Percentiles rank a stretch among this genome's conserved stretches.
Evolutionary conservation across 306 rosid genomes (phyloP).

Genomic region (Quercus rubra): DNA sequence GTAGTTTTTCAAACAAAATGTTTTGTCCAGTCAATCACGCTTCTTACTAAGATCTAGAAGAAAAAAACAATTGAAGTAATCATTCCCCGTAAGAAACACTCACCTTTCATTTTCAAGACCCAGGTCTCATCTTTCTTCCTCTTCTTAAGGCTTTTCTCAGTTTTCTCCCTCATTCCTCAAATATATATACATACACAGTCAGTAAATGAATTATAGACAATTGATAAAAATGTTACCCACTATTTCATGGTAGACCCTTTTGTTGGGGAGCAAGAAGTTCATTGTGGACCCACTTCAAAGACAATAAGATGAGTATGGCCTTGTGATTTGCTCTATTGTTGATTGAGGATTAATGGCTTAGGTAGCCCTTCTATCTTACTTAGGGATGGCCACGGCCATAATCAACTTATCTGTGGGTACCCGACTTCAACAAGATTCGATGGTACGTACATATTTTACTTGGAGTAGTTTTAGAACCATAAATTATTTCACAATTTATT

Average conservation of each 20-base stretch:
- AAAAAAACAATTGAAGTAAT: not conserved
- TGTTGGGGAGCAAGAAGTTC: not conserved
- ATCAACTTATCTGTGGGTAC: no score
- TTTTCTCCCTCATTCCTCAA: not conserved
- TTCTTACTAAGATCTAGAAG: constrained; percentile 15
- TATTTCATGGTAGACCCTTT: no score
- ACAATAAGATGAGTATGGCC: constrained; percentile 3
- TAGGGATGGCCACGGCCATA: no score
- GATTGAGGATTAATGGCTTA: not conserved
- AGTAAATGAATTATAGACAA: not conserved
- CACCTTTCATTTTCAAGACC: constrained; percentile 9
- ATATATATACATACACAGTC: not conserved
- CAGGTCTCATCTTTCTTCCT: not conserved
- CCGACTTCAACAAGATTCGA: no score
- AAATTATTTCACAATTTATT: no score
- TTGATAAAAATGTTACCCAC: not conserved
- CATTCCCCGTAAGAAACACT: constrained; percentile 17
- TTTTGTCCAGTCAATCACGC: constrained; percentile 61
- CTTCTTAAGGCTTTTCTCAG: not conserved
- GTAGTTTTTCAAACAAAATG: constrained; percentile 5
- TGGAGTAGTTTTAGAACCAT: no score
- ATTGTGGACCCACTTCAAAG: not conserved
- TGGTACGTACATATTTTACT: no score
- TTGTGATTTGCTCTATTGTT: not conserved
- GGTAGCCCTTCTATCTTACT: not conserved